These are phyloP conservation scores for Athelia psychrophila DNA, from an alignment of 1,284 basidiomycete species.

Conservation along the genomic window DNA sequence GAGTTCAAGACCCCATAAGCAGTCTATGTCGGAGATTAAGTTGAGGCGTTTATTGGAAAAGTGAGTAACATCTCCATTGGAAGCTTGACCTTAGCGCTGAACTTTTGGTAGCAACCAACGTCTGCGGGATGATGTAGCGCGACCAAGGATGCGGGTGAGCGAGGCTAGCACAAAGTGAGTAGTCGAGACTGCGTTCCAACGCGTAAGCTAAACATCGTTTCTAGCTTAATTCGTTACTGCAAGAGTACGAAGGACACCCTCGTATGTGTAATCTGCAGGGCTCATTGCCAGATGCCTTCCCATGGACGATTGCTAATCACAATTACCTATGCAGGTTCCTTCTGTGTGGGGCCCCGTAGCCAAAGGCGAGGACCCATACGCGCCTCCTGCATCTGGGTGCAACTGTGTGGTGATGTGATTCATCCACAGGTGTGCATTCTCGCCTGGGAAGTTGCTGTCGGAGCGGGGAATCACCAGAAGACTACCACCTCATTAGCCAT, in stretches of 20 bases:
- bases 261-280: constrained; percentile 39
- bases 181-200: constrained; percentile 35
- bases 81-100: neutral
- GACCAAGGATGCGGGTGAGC: constrained; percentile 86
- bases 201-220: constrained; percentile 53
- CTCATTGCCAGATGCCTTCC: constrained; percentile 11
- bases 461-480: no score
- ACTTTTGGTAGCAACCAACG: constrained; percentile 62
- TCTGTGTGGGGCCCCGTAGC: constrained; percentile 92
- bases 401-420: constrained; percentile 56
- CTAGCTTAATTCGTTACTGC: constrained; percentile 89
- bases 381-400: constrained; percentile 68
- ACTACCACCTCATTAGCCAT: no score
- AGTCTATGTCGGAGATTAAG: constrained; percentile 96
- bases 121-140: constrained; percentile 84
- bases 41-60: constrained; percentile 91
- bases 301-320: constrained; percentile 1
- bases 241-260: constrained; percentile 88
- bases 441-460: no score
- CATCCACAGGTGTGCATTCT: neutral
- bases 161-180: constrained; percentile 87
- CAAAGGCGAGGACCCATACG: constrained; percentile 89
- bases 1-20: constrained; percentile 54
- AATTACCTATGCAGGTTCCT: constrained; percentile 56
- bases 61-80: neutral